phyloP scores from a whole-genome alignment of 225 moss, liverwort and hornwort genomes.

The Pleurozium schreberi region DNA sequence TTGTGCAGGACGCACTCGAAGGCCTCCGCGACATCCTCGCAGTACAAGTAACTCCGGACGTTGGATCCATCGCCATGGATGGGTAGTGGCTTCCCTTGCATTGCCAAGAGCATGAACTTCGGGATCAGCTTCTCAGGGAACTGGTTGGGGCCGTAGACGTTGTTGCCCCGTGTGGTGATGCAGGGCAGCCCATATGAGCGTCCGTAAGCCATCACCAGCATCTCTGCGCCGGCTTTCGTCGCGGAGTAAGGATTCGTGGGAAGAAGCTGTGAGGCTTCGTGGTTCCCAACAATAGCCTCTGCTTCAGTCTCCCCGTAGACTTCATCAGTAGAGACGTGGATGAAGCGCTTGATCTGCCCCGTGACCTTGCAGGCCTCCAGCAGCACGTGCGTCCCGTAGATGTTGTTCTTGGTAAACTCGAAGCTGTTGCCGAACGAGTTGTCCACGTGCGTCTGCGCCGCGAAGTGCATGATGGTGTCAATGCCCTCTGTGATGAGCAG shows the following conservation, averaged over 20 bases:
- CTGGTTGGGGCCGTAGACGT: conserved; percentile 35
- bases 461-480: conserved; percentile 47
- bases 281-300: conserved; percentile 35
- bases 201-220: conserved; percentile 40
- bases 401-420: conserved; percentile 46
- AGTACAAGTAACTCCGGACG: conserved; percentile 31
- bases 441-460: conserved; percentile 43
- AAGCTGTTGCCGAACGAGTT: conserved; percentile 44
- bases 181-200: conserved; percentile 30
- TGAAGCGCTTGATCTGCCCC: conserved; percentile 35
- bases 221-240: conserved; percentile 38
- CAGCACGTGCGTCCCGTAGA: conserved; percentile 31
- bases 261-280: conserved; percentile 35
- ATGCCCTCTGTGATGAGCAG: conserved; percentile 33
- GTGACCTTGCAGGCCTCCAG: conserved; percentile 40
- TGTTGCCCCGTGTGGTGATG: conserved; percentile 43
- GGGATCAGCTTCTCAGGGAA: conserved; percentile 47
- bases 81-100: conserved; percentile 32
- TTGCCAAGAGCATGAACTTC: conserved; percentile 35
- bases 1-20: conserved; percentile 37
- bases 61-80: conserved; percentile 41
- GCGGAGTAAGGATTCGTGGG: conserved; percentile 42
- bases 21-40: conserved; percentile 41
- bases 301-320: conserved; percentile 39
- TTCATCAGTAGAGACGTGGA: conserved; percentile 40